Evolutionary conservation across 2,329 filamentous ascomycete genomes (phyloP).

Genomic region (Trichothecium sympodiale): DNA sequence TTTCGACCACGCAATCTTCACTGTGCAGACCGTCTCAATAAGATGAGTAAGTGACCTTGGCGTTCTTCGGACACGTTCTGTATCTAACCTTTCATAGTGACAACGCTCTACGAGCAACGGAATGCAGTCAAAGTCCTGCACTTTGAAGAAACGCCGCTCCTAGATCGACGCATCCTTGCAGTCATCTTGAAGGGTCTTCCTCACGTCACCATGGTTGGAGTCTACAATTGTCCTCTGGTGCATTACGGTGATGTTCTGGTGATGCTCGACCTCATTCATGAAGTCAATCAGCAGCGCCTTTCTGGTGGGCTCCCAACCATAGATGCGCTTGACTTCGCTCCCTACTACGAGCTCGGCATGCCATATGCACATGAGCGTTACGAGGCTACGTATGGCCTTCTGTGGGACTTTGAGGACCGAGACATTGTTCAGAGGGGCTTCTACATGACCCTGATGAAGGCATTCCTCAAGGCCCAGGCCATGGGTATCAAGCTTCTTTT

Average conservation of each 20-base stretch:
- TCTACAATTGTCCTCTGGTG: conserved; percentile 25
- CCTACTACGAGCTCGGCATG: conserved; percentile 17
- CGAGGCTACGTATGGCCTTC: conserved; percentile 17
- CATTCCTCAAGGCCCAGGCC: conserved; percentile 18
- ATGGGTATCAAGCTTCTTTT: conserved; percentile 20
- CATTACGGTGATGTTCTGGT: conserved; percentile 23
- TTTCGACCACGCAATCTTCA: not conserved
- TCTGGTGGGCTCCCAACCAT: conserved; percentile 8
- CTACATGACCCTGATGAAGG: conserved; percentile 20
- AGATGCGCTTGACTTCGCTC: conserved; percentile 21
- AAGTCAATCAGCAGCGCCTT: conserved; percentile 18
- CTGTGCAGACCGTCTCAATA: not conserved
- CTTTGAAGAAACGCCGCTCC: conserved; percentile 16
- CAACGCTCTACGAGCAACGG: conserved; percentile 9
- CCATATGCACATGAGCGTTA: conserved; percentile 5
- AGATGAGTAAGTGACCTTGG: conserved; percentile 1
- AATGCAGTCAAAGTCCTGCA: conserved; percentile 14
- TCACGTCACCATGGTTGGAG: conserved; percentile 19
- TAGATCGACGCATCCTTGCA: conserved; percentile 22
- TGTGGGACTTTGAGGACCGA: conserved; percentile 11
- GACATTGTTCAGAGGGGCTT: conserved; percentile 21
- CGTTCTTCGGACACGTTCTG: not conserved
- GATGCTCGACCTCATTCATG: conserved; percentile 22
- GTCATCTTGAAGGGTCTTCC: conserved; percentile 21
- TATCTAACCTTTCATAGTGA: conserved; percentile 10